These are phyloP conservation scores for Linnemannia elongata DNA, from an alignment of 192 early-diverging fungal species.

Conservation along the genomic window DNA sequence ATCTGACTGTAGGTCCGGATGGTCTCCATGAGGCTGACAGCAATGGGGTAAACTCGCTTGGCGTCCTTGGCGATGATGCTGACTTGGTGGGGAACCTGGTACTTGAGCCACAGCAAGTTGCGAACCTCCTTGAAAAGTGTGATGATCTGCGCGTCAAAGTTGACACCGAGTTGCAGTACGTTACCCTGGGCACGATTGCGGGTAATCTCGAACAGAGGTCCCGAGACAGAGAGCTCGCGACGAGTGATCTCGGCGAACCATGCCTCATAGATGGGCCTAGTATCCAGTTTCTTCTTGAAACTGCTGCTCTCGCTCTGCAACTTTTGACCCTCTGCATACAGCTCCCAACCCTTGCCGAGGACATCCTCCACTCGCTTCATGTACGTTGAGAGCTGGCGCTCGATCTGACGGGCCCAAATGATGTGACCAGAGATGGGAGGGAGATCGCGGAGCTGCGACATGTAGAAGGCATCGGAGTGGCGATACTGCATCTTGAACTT, in stretches of 20 bases:
- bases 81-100: conserved; percentile 92
- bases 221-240: conserved; percentile 86
- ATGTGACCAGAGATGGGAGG: conserved; percentile 95
- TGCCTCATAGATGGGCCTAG: conserved; percentile 88
- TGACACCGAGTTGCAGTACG: conserved; percentile 85
- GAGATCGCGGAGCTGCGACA: conserved; percentile 94
- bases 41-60: conserved; percentile 97
- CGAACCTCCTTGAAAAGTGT: conserved; percentile 99
- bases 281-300: conserved; percentile 96
- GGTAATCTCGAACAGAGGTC: conserved; percentile 91
- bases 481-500: conserved; percentile 95
- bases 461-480: conserved; percentile 87
- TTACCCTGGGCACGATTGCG: conserved; percentile 82
- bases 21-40: conserved; percentile 96
- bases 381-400: conserved; percentile 93
- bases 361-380: conserved; percentile 99
- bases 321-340: conserved; percentile 97
- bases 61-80: conserved; percentile 94
- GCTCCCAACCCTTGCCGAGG: conserved; percentile 96
- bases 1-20: conserved; percentile 94
- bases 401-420: conserved; percentile 98
- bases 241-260: conserved; percentile 91
- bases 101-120: conserved; percentile 96
- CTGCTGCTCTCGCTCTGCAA: conserved; percentile 88
- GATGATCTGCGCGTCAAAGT: conserved; percentile 95